Evolutionary conservation across 73 alveolate species (phyloP).

Genomic region (Paramecium primaurelia): DNA sequence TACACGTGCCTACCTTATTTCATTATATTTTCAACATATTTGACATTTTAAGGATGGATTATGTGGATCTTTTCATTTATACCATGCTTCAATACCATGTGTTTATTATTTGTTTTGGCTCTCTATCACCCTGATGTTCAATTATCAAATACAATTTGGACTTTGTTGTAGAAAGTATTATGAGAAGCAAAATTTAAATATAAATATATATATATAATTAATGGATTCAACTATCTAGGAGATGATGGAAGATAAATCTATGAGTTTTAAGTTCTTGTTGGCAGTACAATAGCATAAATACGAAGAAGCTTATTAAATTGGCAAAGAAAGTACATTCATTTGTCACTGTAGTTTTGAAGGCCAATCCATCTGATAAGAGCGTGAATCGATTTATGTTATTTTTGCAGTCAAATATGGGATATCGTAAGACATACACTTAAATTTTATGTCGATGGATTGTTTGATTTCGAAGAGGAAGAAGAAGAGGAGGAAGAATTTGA

Average conservation of each 20-base stretch:
- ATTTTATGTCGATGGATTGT: slow-evolving; percentile 43
- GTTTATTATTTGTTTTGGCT: slow-evolving; percentile 17
- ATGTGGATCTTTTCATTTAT: background rate
- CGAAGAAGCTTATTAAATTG: background rate
- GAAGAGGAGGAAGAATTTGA: slow-evolving; percentile 8
- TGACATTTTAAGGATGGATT: background rate
- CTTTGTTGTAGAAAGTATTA: background rate
- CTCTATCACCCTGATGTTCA: slow-evolving; percentile 23
- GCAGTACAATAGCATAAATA: background rate
- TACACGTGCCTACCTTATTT: slow-evolving; percentile 27
- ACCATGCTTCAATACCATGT: slow-evolving; percentile 7
- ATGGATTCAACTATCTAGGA: background rate
- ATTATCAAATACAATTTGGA: slow-evolving; percentile 13
- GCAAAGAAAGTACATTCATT: background rate
- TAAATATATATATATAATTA: background rate
- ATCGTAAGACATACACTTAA: slow-evolving; percentile 17
- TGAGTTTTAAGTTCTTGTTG: background rate
- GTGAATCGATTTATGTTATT: slow-evolving; percentile 13
- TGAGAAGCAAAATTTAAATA: background rate
- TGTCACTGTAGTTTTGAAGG: background rate
- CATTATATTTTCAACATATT: background rate
- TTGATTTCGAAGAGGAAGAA: slow-evolving; percentile 9
- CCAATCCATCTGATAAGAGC: background rate
- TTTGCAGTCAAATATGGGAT: slow-evolving; percentile 1
- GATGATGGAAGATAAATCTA: background rate